phyloP scores from a whole-genome alignment of 371 early-diverging fungal genomes.

The Mucor indicus region DNA sequence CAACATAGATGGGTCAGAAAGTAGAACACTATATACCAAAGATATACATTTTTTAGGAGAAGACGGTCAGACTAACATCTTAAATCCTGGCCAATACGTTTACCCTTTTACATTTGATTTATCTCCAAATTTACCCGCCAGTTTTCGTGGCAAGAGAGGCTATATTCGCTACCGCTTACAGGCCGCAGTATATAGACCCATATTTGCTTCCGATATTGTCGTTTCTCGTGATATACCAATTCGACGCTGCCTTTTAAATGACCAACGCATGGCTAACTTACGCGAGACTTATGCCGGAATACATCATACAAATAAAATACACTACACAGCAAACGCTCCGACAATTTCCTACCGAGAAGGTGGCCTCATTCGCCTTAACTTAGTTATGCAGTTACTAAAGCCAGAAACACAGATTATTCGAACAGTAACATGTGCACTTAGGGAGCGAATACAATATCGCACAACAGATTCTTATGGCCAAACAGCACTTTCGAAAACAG shows the following conservation, averaged over 20 bases:
- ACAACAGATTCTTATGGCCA: conserved; percentile 24
- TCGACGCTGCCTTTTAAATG: conserved; percentile 37
- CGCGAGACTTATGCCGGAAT: conserved; percentile 28
- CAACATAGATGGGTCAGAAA: conserved; percentile 29
- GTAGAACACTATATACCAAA: conserved; percentile 30
- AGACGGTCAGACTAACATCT: conserved; percentile 22
- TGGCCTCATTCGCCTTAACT: conserved; percentile 36
- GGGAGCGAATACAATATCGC: conserved; percentile 38
- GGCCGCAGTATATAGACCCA: conserved; percentile 34
- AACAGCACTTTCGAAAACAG: conserved; percentile 19
- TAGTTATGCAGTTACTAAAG: conserved; percentile 25
- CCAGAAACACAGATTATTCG: conserved; percentile 32
- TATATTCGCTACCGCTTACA: conserved; percentile 38
- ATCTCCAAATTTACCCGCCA: conserved; percentile 38
- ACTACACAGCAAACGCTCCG: conserved; percentile 39
- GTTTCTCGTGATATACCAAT: conserved; percentile 31
- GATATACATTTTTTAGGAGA: conserved; percentile 34
- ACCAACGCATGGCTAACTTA: conserved; percentile 15
- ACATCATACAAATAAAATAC: conserved; percentile 22
- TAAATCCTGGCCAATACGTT: conserved; percentile 33
- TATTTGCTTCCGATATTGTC: conserved; percentile 35
- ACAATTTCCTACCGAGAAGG: conserved; percentile 45
- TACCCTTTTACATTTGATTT: conserved; percentile 40
- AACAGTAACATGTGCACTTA: conserved; percentile 41
- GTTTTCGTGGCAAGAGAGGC: conserved; percentile 42